Base-by-base conservation (phyloP, 331 rosid genomes). In the Cydonia oblonga region DNA sequence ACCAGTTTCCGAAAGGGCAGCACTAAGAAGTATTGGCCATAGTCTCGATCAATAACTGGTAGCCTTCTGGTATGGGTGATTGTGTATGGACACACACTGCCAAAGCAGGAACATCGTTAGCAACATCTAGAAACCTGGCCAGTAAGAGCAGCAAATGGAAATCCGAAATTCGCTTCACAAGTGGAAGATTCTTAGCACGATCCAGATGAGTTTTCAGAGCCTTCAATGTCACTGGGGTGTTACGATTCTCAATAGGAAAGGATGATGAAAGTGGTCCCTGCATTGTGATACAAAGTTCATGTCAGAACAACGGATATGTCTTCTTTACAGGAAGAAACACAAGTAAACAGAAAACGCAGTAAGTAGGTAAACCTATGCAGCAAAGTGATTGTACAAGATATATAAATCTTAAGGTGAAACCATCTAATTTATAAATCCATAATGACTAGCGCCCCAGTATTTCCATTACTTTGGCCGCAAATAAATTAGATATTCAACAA, bases 121-220 rank as follows among this genome's bases (percentile, higher is more conserved):
- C 58, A 57, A 84, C 68, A 46, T 91, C 99, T 65, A 95, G 80
- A 57, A 80, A 73, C 84, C 91, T 81, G 10, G 92, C 84, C 29
- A 95, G 70, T 29, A 91, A 72, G 0, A 95, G 93, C 76, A 95
- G 85, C 81, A 95, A 86, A 86, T 95, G 99, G 64, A 95, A 95
- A 80, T 95, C 99, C 0, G 97, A 81, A 74, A 91, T 89, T 64
- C 86, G 82, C 92, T 91, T 95, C 84, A 87, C 96, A 25, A 88
- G 86, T 33, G 96, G 87, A 77, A 89, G 86, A 72, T 49, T 82
- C 82, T 86, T 95, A 11, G 89, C 70, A 23, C 90, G 82, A 53
- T 91, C 97, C 38, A 95, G 87, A 81, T 91, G 98, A 82, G 40
- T 89, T 85, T 84, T 95, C 83, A 95, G 82, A 2, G 96, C 97